phyloP scores from a whole-genome alignment of 2,329 filamentous ascomycete genomes.

The Ceratocystis cacaofunesta region DNA sequence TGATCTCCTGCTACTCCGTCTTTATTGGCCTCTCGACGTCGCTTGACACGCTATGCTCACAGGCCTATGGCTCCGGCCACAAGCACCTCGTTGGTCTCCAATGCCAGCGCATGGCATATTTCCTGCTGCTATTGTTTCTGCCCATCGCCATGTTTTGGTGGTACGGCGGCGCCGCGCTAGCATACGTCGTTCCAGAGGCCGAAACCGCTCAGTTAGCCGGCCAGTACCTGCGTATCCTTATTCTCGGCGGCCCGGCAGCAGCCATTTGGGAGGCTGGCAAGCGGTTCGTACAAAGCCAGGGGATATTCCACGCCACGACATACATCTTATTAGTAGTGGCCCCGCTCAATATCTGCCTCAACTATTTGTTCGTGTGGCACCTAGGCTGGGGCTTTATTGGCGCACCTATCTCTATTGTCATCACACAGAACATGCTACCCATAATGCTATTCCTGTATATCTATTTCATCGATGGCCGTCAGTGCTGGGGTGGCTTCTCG shows the following conservation, averaged over 20 bases:
- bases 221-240: conserved; percentile 55
- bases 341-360: conserved; percentile 62
- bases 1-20: conserved; percentile 61
- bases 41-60: conserved; percentile 81
- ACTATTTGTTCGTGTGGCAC: conserved; percentile 66
- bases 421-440: conserved; percentile 65
- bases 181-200: conserved; percentile 28
- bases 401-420: conserved; percentile 64
- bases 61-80: conserved; percentile 84
- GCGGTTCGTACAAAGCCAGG: conserved; percentile 69
- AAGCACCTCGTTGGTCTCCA: conserved; percentile 77
- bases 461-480: conserved; percentile 52
- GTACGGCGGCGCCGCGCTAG: conserved; percentile 50
- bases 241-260: conserved; percentile 60
- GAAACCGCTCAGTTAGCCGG: conserved; percentile 57
- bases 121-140: conserved; percentile 56
- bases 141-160: conserved; percentile 61
- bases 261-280: conserved; percentile 66
- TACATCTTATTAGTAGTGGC: conserved; percentile 64
- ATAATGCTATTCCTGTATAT: conserved; percentile 67
- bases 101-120: conserved; percentile 66
- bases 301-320: conserved; percentile 62
- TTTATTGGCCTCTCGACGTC: conserved; percentile 79
- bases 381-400: conserved; percentile 57
- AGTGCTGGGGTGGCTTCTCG: conserved; percentile 77